Conservation (phyloP, 768 basidiomycete species). For the Podaxis carcinomalis region DNA sequence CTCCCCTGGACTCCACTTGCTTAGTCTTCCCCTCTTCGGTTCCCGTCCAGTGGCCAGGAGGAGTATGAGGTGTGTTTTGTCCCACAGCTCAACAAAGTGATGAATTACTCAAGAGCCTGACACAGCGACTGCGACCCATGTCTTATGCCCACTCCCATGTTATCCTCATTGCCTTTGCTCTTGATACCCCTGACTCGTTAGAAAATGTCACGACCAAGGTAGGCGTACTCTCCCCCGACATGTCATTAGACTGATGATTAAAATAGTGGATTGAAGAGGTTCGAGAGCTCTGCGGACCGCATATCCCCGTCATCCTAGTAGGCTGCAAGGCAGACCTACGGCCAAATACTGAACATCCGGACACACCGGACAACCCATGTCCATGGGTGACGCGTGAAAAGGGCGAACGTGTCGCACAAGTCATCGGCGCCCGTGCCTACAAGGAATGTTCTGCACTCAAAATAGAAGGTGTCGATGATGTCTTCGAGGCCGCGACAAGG, state of each 20-base stretch:
- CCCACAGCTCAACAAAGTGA: constrained; percentile 10
- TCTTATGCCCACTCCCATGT: constrained; percentile 99
- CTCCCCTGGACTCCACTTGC: constrained; percentile 10
- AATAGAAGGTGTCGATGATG: constrained; percentile 92
- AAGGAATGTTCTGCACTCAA: constrained; percentile 91
- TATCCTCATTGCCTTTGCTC: constrained; percentile 94
- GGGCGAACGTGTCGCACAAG: constrained; percentile 76
- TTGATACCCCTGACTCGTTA: constrained; percentile 94
- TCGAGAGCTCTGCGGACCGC: constrained; percentile 88
- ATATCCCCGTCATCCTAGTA: constrained; percentile 91
- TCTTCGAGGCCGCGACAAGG: constrained; percentile 95
- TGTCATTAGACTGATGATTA: constrained; percentile 9
- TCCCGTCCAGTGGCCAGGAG: constrained; percentile 78
- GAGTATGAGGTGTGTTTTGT: constrained; percentile 77
- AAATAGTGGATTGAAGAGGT: constrained; percentile 97
- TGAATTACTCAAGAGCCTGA: not conserved
- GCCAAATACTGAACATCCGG: constrained; percentile 45
- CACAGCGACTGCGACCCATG: constrained; percentile 86
- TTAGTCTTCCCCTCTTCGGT: constrained; percentile 10
- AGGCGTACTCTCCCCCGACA: constrained; percentile 14
- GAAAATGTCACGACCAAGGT: constrained; percentile 96
- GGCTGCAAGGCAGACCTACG: constrained; percentile 96
- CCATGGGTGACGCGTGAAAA: constrained; percentile 70
- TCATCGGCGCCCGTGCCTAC: constrained; percentile 90
- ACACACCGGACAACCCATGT: constrained; percentile 38